phyloP scores from a whole-genome alignment of 108 stramenopile genomes.

The Cylindrotheca closterium region DNA sequence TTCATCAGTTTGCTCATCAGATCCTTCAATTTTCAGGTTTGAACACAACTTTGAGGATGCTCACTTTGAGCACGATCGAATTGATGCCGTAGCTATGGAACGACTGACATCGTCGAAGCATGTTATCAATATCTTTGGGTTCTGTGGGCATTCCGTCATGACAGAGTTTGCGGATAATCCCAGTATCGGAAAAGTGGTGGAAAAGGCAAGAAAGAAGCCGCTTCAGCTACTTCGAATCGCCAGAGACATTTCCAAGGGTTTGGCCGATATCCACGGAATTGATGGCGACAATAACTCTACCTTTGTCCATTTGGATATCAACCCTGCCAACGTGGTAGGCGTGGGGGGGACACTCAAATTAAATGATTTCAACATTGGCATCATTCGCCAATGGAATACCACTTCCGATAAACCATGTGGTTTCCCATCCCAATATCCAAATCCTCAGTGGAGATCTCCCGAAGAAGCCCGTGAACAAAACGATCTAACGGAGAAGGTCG shows the following conservation, averaged over 20 bases:
- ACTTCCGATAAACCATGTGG: constrained; percentile 60
- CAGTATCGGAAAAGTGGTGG: constrained; percentile 56
- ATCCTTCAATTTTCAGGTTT: constrained; percentile 43
- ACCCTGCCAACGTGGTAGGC: constrained; percentile 71
- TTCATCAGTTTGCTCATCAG: constrained; percentile 6
- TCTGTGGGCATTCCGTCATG: constrained; percentile 72
- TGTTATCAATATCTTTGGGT: constrained; percentile 74
- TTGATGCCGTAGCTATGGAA: constrained; percentile 81
- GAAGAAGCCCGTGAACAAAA: constrained; percentile 66
- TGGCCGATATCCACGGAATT: constrained; percentile 72
- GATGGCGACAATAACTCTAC: constrained; percentile 62
- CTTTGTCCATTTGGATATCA: constrained; percentile 77
- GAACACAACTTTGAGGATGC: constrained; percentile 80
- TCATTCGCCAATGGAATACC: constrained; percentile 62
- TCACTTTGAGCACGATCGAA: constrained; percentile 77
- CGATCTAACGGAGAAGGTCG: constrained; percentile 70
- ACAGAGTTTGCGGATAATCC: constrained; percentile 72
- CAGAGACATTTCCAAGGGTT: constrained; percentile 57
- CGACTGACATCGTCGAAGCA: constrained; percentile 69
- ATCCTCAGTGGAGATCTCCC: constrained; percentile 76
- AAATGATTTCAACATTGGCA: constrained; percentile 83
- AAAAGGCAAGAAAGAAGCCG: constrained; percentile 56
- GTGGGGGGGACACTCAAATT: constrained; percentile 58
- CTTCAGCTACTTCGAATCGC: constrained; percentile 56
- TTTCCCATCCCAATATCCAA: constrained; percentile 69